phyloP scores from a whole-genome alignment of 75 land plant genomes.

The Cryptomeria japonica region DNA sequence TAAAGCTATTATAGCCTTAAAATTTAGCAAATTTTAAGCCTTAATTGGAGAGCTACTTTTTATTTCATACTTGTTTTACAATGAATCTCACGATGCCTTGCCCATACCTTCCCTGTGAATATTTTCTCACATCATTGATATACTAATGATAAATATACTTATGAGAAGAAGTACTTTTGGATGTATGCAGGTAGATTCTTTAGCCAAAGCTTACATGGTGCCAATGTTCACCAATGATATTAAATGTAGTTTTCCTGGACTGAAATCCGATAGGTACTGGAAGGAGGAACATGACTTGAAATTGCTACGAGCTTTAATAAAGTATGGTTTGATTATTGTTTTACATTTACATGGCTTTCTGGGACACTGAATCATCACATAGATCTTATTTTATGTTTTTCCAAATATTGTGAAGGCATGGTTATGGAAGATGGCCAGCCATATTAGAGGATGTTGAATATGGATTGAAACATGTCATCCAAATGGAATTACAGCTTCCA shows the following conservation, averaged over 20 bases:
- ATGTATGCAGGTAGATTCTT: slow-evolving; percentile 44
- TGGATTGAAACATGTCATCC: slow-evolving; percentile 50
- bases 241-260: slow-evolving; percentile 32
- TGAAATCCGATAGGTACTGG: slow-evolving; percentile 67
- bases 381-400: slow-evolving; percentile 1
- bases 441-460: slow-evolving; percentile 77
- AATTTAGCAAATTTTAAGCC: neutral
- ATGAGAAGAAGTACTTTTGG: neutral
- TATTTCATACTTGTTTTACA: neutral
- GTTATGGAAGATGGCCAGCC: slow-evolving; percentile 93
- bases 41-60: neutral
- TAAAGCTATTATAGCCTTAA: neutral
- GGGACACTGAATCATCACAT: neutral
- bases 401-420: slow-evolving; percentile 58
- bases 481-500: slow-evolving; percentile 73
- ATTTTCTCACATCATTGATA: neutral
- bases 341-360: neutral
- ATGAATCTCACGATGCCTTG: neutral
- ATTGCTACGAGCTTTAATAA: slow-evolving; percentile 68
- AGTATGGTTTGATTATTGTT: slow-evolving; percentile 37
- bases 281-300: slow-evolving; percentile 75
- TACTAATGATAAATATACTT: neutral
- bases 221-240: slow-evolving; percentile 59
- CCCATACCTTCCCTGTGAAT: neutral
- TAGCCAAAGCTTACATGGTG: slow-evolving; percentile 32